Evolutionary conservation across 1,284 basidiomycete genomes (phyloP).

Genomic region (Fomitopsis palustris): DNA sequence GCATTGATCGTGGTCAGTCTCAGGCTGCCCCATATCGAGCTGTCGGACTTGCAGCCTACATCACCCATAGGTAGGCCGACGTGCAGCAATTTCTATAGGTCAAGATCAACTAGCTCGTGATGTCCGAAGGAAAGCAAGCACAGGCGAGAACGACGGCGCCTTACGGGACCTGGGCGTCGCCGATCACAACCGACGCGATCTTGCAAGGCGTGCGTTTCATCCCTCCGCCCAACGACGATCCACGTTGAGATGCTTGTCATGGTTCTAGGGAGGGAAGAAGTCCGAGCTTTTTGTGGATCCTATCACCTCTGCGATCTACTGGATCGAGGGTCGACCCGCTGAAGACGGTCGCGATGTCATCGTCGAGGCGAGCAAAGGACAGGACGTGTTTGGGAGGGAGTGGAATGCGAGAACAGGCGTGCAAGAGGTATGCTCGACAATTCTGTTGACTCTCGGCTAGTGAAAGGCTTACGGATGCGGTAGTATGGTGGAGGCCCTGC

Average conservation of each 20-base stretch:
- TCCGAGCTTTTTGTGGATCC: slow-evolving; percentile 54
- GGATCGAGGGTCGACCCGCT: slow-evolving; percentile 58
- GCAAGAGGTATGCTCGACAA: slow-evolving; percentile 46
- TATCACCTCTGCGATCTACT: slow-evolving; percentile 48
- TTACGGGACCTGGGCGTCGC: slow-evolving; percentile 36
- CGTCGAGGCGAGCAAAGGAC: slow-evolving; percentile 42
- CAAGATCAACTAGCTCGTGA: not conserved
- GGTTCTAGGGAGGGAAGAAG: slow-evolving; percentile 37
- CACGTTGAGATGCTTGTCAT: not conserved
- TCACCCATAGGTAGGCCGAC: too few relatives aligned
- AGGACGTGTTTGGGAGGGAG: slow-evolving; percentile 46
- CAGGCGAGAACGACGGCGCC: slow-evolving; percentile 26
- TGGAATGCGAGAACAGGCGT: slow-evolving; percentile 60
- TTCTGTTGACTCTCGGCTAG: not conserved
- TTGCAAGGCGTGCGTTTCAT: slow-evolving; percentile 47
- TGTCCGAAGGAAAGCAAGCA: slow-evolving; percentile 1
- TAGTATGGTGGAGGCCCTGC: slow-evolving; percentile 46
- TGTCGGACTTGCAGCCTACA: too few relatives aligned
- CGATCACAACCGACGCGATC: slow-evolving; percentile 31
- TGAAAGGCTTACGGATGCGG: not conserved
- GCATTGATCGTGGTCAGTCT: too few relatives aligned
- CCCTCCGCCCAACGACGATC: not conserved
- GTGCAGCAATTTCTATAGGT: too few relatives aligned
- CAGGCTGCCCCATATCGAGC: too few relatives aligned
- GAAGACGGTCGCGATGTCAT: slow-evolving; percentile 59